These are phyloP conservation scores for Volvox reticuliferus DNA, from an alignment of 139 green algal genomes.

Conservation along the genomic window DNA sequence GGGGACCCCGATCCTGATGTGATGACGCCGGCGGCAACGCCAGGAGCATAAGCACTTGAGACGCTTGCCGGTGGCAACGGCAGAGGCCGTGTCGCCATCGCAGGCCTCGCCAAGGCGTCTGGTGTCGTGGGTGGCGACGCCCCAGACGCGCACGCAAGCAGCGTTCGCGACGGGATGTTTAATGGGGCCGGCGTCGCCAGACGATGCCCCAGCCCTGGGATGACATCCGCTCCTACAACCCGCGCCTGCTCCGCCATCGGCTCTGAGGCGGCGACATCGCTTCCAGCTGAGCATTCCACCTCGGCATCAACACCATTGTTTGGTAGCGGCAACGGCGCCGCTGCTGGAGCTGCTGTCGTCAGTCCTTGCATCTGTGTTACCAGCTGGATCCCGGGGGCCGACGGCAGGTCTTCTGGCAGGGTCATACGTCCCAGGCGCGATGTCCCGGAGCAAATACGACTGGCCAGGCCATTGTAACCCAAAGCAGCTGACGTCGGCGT, in stretches of 20 bases:
- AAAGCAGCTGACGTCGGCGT: neutral
- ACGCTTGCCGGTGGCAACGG: neutral
- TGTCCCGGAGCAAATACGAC: conserved; percentile 7
- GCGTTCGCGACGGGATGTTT: neutral
- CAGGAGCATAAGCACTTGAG: neutral
- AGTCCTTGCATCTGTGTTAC: too few relatives aligned
- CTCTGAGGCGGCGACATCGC: neutral
- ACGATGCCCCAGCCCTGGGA: too few relatives aligned
- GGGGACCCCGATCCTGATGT: neutral
- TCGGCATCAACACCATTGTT: neutral
- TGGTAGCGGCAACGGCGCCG: neutral
- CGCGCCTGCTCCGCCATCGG: neutral
- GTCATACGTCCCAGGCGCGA: conserved; percentile 41
- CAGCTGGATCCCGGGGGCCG: neutral
- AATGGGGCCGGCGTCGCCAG: neutral
- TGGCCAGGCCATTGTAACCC: neutral
- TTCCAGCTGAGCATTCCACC: neutral
- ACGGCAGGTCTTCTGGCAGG: neutral
- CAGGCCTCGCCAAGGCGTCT: neutral
- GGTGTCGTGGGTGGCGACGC: neutral
- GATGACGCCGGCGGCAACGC: neutral
- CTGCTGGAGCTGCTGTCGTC: neutral
- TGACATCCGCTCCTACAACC: neutral
- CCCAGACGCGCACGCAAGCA: neutral
- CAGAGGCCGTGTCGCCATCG: neutral